Conservation (phyloP, 495 filamentous ascomycete genomes). For the Podospora comata region DNA sequence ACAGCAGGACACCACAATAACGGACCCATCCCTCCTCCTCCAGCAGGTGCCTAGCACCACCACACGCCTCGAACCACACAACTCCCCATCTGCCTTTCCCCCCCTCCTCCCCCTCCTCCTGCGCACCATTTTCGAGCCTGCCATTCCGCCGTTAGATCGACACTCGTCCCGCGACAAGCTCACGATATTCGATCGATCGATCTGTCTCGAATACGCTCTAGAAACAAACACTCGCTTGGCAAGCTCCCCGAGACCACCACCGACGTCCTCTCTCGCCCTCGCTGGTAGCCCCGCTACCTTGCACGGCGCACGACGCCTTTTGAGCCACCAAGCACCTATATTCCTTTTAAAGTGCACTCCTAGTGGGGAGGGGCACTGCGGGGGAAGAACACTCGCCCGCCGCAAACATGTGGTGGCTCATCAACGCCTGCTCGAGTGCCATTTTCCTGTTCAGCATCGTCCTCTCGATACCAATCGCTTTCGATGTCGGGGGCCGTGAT, state of each 20-base stretch:
- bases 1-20: neutral
- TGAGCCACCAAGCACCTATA: neutral
- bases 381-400: constrained; percentile 19
- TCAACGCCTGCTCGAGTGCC: constrained; percentile 67
- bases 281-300: neutral
- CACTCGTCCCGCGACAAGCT: neutral
- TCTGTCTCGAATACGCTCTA: neutral
- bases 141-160: neutral
- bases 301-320: neutral
- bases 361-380: neutral
- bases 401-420: constrained; percentile 64
- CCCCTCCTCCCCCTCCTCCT: neutral
- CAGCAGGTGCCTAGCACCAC: neutral
- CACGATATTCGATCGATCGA: neutral
- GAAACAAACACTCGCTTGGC: neutral
- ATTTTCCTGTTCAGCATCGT: constrained; percentile 84
- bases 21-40: neutral
- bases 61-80: neutral
- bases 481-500: constrained; percentile 93
- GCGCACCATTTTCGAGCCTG: neutral
- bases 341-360: constrained; percentile 4
- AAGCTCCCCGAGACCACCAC: neutral
- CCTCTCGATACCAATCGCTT: constrained; percentile 89
- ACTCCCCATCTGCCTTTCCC: neutral
- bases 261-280: neutral